These are phyloP conservation scores for Nannochloropsis oceanica DNA, from an alignment of 108 stramenopile species.

Conservation along the genomic window DNA sequence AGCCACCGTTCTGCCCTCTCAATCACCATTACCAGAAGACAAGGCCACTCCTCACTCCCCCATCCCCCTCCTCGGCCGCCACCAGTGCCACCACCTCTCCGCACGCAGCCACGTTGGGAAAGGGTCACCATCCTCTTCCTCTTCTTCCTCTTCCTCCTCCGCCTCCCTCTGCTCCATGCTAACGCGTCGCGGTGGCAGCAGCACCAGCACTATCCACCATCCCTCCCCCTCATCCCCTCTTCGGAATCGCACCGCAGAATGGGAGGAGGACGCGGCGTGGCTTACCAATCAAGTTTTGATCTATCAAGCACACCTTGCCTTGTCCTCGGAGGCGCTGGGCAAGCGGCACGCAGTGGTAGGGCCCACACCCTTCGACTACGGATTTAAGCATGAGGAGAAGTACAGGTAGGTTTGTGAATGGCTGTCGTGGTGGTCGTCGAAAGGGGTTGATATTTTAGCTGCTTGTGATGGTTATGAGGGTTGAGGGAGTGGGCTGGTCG, in stretches of 20 bases:
- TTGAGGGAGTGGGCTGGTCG: too few relatives aligned
- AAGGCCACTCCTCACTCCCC: too few relatives aligned
- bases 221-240: neutral
- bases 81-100: neutral
- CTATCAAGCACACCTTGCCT: neutral
- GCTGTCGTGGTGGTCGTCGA: too few relatives aligned
- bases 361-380: neutral
- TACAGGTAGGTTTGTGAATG: neutral
- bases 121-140: neutral
- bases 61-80: too few relatives aligned
- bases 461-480: too few relatives aligned
- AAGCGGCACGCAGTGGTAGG: neutral
- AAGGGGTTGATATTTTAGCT: too few relatives aligned
- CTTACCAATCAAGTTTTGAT: neutral
- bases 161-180: neutral
- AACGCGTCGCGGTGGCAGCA: neutral
- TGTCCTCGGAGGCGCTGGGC: neutral
- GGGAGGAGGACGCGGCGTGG: neutral
- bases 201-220: neutral
- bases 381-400: neutral
- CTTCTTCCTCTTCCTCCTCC: neutral
- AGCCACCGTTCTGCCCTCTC: neutral
- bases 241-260: neutral
- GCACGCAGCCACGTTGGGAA: neutral
- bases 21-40: neutral